Evolutionary conservation across 768 basidiomycete species (phyloP).

Genomic region (Pulveroboletus ravenelii): DNA sequence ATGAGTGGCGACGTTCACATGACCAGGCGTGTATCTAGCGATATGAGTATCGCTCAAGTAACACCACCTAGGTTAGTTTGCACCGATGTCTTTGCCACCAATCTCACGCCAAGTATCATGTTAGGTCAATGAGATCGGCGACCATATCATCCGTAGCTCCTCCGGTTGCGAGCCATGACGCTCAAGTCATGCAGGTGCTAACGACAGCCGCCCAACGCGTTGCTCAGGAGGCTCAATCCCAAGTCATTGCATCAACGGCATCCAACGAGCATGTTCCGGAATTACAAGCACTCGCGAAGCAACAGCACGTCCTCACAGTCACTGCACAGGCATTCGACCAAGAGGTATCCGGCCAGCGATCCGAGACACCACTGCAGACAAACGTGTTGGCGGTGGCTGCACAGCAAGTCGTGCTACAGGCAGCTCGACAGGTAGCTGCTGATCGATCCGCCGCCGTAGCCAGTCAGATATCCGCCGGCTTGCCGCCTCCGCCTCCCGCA

Average conservation of each 20-base stretch:
- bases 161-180: constrained; percentile 46
- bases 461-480: constrained; percentile 37
- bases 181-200: constrained; percentile 72
- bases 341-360: constrained; percentile 53
- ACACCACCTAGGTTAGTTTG: constrained; percentile 27
- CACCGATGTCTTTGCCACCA: not conserved
- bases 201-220: constrained; percentile 75
- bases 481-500: constrained; percentile 30
- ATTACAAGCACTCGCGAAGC: constrained; percentile 68
- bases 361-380: constrained; percentile 43
- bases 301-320: constrained; percentile 71
- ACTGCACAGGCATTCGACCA: constrained; percentile 74
- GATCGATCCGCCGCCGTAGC: constrained; percentile 45
- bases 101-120: constrained; percentile 5
- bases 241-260: constrained; percentile 50
- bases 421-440: constrained; percentile 56
- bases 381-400: constrained; percentile 68
- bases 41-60: constrained; percentile 33
- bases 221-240: constrained; percentile 67
- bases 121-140: constrained; percentile 31
- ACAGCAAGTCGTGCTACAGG: constrained; percentile 76
- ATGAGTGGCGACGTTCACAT: constrained; percentile 40
- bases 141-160: constrained; percentile 28
- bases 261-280: constrained; percentile 44
- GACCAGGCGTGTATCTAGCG: constrained; percentile 39